phyloP scores from a whole-genome alignment of 495 filamentous ascomycete species.

The Trichoderma reesei region DNA sequence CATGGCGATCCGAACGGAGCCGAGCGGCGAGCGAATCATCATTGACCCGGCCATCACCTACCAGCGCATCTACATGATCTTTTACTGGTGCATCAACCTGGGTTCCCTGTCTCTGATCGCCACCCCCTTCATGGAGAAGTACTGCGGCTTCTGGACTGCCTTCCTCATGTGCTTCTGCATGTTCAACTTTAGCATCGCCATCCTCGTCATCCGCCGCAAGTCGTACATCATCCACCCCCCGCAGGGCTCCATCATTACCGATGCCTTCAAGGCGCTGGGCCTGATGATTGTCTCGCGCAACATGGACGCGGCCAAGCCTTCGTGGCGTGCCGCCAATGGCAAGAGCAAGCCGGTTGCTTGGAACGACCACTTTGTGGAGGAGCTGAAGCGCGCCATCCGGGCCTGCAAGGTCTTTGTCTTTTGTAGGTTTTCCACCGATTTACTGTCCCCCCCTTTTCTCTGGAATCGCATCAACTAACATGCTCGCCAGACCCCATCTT shows the following conservation, averaged over 20 bases:
- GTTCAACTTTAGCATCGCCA: constrained; percentile 49
- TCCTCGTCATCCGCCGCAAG: constrained; percentile 52
- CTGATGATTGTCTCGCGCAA: neutral
- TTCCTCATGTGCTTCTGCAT: constrained; percentile 51
- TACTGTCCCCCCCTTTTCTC: neutral
- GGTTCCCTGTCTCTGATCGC: constrained; percentile 43
- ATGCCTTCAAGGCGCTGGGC: constrained; percentile 33
- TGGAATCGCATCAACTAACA: neutral
- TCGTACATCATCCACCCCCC: constrained; percentile 50
- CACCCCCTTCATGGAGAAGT: constrained; percentile 61
- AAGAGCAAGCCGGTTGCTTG: neutral
- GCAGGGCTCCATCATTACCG: constrained; percentile 52
- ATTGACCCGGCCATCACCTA: constrained; percentile 57
- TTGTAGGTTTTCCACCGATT: constrained; percentile 17
- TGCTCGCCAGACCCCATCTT: constrained; percentile 30
- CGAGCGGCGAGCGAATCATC: constrained; percentile 54
- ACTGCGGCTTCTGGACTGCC: constrained; percentile 69
- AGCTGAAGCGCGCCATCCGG: constrained; percentile 33
- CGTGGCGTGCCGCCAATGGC: neutral
- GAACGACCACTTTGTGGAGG: constrained; percentile 38
- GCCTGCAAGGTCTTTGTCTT: constrained; percentile 27
- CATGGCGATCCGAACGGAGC: constrained; percentile 9
- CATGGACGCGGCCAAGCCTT: constrained; percentile 2
- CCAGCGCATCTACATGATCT: constrained; percentile 51
- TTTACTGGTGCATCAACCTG: constrained; percentile 64